Evolutionary conservation across 1,139 yeast genomes (phyloP).

Genomic region (Geotrichum fermentans): DNA sequence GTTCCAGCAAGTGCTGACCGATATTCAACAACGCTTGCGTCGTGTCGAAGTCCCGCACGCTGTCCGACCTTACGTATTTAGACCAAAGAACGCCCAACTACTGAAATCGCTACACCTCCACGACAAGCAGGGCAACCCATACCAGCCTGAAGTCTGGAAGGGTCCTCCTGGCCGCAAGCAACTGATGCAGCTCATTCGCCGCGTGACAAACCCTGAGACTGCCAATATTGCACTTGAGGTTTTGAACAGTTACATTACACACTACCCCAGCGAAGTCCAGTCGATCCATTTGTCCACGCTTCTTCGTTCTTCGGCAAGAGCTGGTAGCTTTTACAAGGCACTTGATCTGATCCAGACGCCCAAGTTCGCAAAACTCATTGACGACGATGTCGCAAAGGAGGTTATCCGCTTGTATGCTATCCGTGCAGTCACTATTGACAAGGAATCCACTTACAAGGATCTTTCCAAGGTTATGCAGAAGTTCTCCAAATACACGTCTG

Average conservation of each 20-base stretch:
- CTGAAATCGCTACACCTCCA: conserved; percentile 12
- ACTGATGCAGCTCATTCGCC: conserved; percentile 12
- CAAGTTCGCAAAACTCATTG: not conserved
- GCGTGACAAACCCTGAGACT: conserved; percentile 10
- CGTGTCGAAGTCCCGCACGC: conserved; percentile 18
- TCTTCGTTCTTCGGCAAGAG: conserved; percentile 14
- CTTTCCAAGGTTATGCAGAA: conserved; percentile 12
- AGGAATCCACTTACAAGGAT: conserved; percentile 8
- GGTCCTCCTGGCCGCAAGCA: conserved; percentile 18
- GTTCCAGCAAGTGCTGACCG: conserved; percentile 11
- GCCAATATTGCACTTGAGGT: conserved; percentile 9
- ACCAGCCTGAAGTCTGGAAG: conserved; percentile 14
- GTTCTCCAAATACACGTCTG: not conserved
- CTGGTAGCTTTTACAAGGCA: conserved; percentile 15
- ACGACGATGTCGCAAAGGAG: conserved; percentile 10
- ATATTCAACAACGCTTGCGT: conserved; percentile 16
- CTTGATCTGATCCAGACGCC: conserved; percentile 13
- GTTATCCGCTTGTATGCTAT: conserved; percentile 19
- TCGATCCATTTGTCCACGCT: conserved; percentile 14
- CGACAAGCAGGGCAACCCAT: conserved; percentile 19
- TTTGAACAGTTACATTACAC: conserved; percentile 13
- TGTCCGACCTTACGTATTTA: conserved; percentile 15
- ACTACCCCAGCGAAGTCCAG: conserved; percentile 15
- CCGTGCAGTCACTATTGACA: conserved; percentile 17
- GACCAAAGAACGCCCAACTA: conserved; percentile 18